Evolutionary conservation across 176 grass and related monocot species (phyloP), one percentile per base, ranked within the genome.

Genomic region (Avena eriantha): DNA sequence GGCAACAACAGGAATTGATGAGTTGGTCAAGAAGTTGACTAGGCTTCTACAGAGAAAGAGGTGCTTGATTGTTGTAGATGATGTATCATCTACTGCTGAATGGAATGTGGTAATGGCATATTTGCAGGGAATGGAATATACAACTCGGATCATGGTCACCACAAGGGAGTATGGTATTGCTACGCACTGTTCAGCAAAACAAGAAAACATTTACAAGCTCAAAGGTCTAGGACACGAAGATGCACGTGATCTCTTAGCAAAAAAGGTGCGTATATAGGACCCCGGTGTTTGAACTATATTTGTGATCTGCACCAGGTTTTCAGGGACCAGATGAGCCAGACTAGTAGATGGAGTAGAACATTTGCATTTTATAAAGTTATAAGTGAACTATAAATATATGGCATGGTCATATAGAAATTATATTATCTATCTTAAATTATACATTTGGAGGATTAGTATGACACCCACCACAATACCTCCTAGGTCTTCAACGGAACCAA

Each of bases 31-130:
- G 10, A 26, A 76, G 21, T 31, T 90, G 0, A 15, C 0, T 3
- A 7, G 3, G 16, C 19, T 79, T 75, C 3, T 89, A 10, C 0
- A 79, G 55, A 23, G 14, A 4, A 77, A 67, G 8, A 85, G 0
- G 13, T 78, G n/a, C 5, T 68, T 85, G 14, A 78, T 85, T 57
- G 48, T 85, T 46, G 12, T 78, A 2, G 74, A 85, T 85, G 74
- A 85, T 50, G 3, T 85, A 64, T 78, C 60, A 8, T 67, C 46
- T 14, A 56, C 0, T 0, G 1, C 8, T 29, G 83, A 78, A 6
- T 85, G 83, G 74, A n/a, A 78, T 1, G 0, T n/a, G n/a, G 54
- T 21, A 57, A 19, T 0, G 17, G 1, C 0, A 57, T 21, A 0
- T 57, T 57, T 57, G 5, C 54, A 0, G 18, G 18, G 6, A 57